A percentile compares a stretch with the other conserved stretches of the same genome.
phyloP scores from a whole-genome alignment of 1,284 basidiomycete species.

The Cutaneotrichosporon arboriforme region DNA sequence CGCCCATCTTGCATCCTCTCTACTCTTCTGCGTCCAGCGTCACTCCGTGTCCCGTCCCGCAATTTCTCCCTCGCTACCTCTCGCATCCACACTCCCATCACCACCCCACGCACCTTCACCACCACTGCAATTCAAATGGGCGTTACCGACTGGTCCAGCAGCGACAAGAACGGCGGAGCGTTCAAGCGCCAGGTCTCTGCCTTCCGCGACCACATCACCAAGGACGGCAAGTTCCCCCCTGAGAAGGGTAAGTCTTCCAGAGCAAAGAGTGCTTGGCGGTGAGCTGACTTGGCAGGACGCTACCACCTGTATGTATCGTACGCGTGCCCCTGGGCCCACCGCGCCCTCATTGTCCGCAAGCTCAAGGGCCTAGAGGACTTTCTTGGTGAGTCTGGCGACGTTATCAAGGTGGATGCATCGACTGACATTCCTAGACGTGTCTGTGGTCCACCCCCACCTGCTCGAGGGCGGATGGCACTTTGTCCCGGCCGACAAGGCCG shows the following conservation, averaged over 20 bases:
- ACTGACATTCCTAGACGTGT: slow-evolving; percentile 56
- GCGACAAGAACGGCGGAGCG: slow-evolving; percentile 59
- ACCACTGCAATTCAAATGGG: slow-evolving; percentile 39
- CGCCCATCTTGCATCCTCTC: slow-evolving; percentile 3
- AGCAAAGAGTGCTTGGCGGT: background rate
- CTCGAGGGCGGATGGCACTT: slow-evolving; percentile 84
- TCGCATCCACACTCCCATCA: background rate
- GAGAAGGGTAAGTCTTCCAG: slow-evolving; percentile 60
- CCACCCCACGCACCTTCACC: slow-evolving; percentile 3
- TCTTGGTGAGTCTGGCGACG: slow-evolving; percentile 56
- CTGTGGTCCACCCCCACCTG: slow-evolving; percentile 80
- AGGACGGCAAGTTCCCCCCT: slow-evolving; percentile 68
- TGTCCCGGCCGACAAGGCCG: slow-evolving; percentile 48
- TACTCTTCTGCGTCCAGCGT: background rate
- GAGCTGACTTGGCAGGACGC: slow-evolving; percentile 55
- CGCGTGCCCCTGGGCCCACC: slow-evolving; percentile 86
- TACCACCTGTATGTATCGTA: slow-evolving; percentile 84
- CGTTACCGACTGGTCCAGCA: slow-evolving; percentile 56
- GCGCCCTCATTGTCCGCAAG: slow-evolving; percentile 79
- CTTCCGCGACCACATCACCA: slow-evolving; percentile 70
- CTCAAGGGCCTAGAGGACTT: slow-evolving; percentile 86
- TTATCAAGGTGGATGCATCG: background rate
- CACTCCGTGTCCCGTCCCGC: background rate
- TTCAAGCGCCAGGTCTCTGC: slow-evolving; percentile 70
- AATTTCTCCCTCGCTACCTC: background rate